Percentiles rank a stretch among this genome's conserved stretches.
These are phyloP conservation scores for Syncephalastrum sp. DNA, from an alignment of 371 early-diverging fungal genomes.

Conservation along the genomic window DNA sequence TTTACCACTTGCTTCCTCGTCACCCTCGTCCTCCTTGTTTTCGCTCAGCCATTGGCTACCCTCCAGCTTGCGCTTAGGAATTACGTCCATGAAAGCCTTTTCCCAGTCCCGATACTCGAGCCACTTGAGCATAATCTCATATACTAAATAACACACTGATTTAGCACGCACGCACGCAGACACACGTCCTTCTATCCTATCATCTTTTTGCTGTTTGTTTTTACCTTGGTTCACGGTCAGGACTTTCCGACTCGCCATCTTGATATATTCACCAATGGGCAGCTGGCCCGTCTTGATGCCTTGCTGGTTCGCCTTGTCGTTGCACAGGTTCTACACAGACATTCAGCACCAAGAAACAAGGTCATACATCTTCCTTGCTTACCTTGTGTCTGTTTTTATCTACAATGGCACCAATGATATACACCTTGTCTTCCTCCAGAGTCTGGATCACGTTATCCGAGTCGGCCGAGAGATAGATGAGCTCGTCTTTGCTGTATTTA, in stretches of 20 bases:
- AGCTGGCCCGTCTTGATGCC: slow-evolving; percentile 81
- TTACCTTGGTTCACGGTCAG: slow-evolving; percentile 91
- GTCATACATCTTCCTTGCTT: neutral
- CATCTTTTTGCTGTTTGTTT: neutral
- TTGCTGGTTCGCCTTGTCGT: slow-evolving; percentile 70
- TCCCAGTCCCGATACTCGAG: slow-evolving; percentile 77
- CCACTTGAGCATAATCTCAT: slow-evolving; percentile 79
- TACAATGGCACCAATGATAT: slow-evolving; percentile 94
- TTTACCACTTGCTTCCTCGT: slow-evolving; percentile 17
- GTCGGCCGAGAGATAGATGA: slow-evolving; percentile 92
- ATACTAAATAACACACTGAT: slow-evolving; percentile 39
- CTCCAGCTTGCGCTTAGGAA: slow-evolving; percentile 83
- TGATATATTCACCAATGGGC: slow-evolving; percentile 84
- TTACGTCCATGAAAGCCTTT: slow-evolving; percentile 77
- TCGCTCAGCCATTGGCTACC: slow-evolving; percentile 40
- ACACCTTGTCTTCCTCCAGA: slow-evolving; percentile 73
- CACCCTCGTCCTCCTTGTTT: slow-evolving; percentile 12
- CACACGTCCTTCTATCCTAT: too few species aligned
- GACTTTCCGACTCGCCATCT: slow-evolving; percentile 78
- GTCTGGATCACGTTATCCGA: slow-evolving; percentile 65
- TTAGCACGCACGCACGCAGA: neutral
- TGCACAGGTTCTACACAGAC: slow-evolving; percentile 53
- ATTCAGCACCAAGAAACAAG: neutral
- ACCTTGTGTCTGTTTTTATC: slow-evolving; percentile 90
- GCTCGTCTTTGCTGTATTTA: slow-evolving; percentile 49